phyloP scores from a whole-genome alignment of 2,329 filamentous ascomycete species.

The Aureobasidium leucospermi region DNA sequence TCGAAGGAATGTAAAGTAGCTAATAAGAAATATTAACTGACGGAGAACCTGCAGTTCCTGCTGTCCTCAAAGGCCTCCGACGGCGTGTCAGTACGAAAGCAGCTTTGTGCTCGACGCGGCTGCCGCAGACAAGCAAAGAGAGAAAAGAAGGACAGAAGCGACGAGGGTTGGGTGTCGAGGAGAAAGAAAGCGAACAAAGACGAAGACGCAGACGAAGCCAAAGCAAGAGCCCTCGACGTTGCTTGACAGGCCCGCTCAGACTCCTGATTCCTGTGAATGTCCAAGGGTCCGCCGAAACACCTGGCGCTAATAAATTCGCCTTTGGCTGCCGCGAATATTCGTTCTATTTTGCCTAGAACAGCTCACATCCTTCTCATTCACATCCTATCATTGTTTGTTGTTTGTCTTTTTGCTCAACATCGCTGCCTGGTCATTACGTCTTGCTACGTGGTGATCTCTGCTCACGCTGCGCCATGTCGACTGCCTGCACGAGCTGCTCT shows the following conservation, averaged over 20 bases:
- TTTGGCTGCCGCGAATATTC: neutral
- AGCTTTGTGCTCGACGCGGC: slow-evolving; percentile 5
- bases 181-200: slow-evolving; percentile 9
- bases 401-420: neutral
- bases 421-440: neutral
- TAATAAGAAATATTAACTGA: slow-evolving; percentile 20
- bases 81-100: neutral
- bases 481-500: neutral
- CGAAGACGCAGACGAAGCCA: no score
- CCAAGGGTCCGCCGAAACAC: neutral
- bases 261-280: slow-evolving; percentile 5
- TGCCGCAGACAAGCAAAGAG: slow-evolving; percentile 4
- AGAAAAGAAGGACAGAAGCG: slow-evolving; percentile 4
- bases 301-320: slow-evolving; percentile 9
- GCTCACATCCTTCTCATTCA: neutral
- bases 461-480: neutral
- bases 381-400: no score
- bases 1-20: slow-evolving; percentile 11
- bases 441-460: neutral
- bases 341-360: neutral
- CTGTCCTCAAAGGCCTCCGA: slow-evolving; percentile 70
- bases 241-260: slow-evolving; percentile 4
- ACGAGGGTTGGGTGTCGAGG: neutral
- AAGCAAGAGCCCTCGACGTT: neutral
- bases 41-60: slow-evolving; percentile 69